These are phyloP conservation scores for Allantophomopsis cytisporea DNA, from an alignment of 2,329 filamentous ascomycete genomes.

Conservation along the genomic window DNA sequence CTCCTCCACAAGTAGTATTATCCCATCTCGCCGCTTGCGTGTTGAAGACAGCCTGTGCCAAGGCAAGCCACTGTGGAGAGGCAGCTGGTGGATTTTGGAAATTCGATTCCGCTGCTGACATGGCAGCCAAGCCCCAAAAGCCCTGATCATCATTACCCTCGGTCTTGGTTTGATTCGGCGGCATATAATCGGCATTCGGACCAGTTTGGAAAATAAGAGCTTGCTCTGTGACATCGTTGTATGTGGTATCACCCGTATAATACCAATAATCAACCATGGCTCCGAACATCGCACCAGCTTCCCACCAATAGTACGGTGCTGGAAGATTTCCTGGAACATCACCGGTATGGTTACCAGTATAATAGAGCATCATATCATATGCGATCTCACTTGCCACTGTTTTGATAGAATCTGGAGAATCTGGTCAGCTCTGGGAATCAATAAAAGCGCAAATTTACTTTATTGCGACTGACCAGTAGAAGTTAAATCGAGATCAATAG, in stretches of 20 bases:
- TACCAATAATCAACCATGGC: constrained; percentile 75
- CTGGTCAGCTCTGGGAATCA: neutral
- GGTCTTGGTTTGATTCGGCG: constrained; percentile 53
- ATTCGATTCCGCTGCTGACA: constrained; percentile 57
- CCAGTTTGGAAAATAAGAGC: constrained; percentile 67
- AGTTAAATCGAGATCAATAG: constrained; percentile 11
- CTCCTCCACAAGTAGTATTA: constrained; percentile 52
- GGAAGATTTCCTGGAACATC: constrained; percentile 37
- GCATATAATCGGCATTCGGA: constrained; percentile 63
- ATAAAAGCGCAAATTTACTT: neutral
- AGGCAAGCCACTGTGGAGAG: constrained; percentile 52
- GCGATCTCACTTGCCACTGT: constrained; percentile 19
- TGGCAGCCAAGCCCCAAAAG: constrained; percentile 59
- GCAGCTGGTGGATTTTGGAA: constrained; percentile 40
- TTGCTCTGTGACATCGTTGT: constrained; percentile 53
- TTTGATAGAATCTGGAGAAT: constrained; percentile 18
- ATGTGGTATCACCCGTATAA: constrained; percentile 60
- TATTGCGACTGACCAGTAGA: constrained; percentile 9
- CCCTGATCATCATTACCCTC: constrained; percentile 66
- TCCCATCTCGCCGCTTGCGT: constrained; percentile 67
- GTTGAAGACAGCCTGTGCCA: constrained; percentile 73
- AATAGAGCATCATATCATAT: constrained; percentile 34
- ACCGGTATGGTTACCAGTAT: constrained; percentile 35
- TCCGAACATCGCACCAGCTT: constrained; percentile 60
- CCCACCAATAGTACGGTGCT: constrained; percentile 41